Evolutionary conservation across 2,329 filamentous ascomycete species (phyloP).

Genomic region (Colletotrichum higginsianum): DNA sequence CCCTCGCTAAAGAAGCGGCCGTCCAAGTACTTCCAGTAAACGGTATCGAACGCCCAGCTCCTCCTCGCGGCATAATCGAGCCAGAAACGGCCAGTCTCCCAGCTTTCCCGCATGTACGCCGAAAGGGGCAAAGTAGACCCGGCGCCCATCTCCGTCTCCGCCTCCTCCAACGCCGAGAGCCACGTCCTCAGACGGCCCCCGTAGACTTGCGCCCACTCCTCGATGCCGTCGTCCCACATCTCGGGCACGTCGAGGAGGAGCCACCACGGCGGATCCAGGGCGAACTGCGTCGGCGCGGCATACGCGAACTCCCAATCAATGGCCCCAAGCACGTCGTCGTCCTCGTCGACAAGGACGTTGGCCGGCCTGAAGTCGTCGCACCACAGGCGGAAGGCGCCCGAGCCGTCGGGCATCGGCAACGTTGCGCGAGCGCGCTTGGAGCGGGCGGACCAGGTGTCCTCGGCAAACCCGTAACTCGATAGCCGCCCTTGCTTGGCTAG

Average conservation of each 20-base stretch:
- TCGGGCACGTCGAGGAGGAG: conserved; percentile 53
- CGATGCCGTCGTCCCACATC: conserved; percentile 50
- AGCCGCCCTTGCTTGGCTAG: conserved; percentile 10
- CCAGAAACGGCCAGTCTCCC: conserved; percentile 52
- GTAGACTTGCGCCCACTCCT: conserved; percentile 51
- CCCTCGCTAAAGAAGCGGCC: conserved; percentile 50
- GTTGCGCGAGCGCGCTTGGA: neutral
- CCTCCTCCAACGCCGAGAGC: conserved; percentile 50
- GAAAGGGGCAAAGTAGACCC: conserved; percentile 45
- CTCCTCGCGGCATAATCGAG: conserved; percentile 54
- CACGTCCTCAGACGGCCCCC: conserved; percentile 52
- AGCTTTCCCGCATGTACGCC: conserved; percentile 54
- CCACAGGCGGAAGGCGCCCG: conserved; percentile 48
- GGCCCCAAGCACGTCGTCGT: conserved; percentile 49
- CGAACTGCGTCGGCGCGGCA: conserved; percentile 44
- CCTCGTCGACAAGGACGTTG: conserved; percentile 50
- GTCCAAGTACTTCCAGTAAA: conserved; percentile 56
- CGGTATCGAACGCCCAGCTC: conserved; percentile 55
- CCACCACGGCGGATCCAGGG: conserved; percentile 56
- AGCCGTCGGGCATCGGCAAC: neutral
- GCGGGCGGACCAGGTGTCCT: conserved; percentile 18
- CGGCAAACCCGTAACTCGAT: conserved; percentile 13
- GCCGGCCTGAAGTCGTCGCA: conserved; percentile 51
- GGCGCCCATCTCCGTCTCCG: conserved; percentile 44
- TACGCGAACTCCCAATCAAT: conserved; percentile 40